Evolutionary conservation across 257 asterid species (phyloP).

Genomic region (Rubia yunnanensis): DNA sequence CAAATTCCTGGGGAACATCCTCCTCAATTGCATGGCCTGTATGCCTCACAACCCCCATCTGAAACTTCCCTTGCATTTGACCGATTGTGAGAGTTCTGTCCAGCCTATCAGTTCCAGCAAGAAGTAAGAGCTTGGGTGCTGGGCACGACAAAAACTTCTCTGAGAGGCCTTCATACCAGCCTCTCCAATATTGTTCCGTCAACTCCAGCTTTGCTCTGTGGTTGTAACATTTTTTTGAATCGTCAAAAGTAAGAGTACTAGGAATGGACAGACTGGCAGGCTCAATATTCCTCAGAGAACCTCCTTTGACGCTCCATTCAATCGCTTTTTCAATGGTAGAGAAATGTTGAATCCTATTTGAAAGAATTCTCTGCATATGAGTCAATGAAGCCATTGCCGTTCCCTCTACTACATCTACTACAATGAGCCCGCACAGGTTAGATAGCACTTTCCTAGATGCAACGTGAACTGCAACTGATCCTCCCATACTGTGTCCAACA

Average conservation of each 20-base stretch:
- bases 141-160: slow-evolving; percentile 74
- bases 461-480: slow-evolving; percentile 80
- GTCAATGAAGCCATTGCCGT: slow-evolving; percentile 85
- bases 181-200: slow-evolving; percentile 92
- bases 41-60: slow-evolving; percentile 89
- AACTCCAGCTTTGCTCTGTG: slow-evolving; percentile 83
- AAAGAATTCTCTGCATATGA: slow-evolving; percentile 89
- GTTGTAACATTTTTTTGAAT: slow-evolving; percentile 69
- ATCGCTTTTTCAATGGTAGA: slow-evolving; percentile 83
- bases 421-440: slow-evolving; percentile 73
- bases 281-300: slow-evolving; percentile 76
- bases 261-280: slow-evolving; percentile 93
- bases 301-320: slow-evolving; percentile 95
- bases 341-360: slow-evolving; percentile 83
- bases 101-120: slow-evolving; percentile 96
- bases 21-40: slow-evolving; percentile 99
- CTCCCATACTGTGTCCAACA: slow-evolving; percentile 99
- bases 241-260: slow-evolving; percentile 70
- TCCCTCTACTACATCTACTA: slow-evolving; percentile 99
- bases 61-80: slow-evolving; percentile 98
- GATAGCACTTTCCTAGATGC: slow-evolving; percentile 79
- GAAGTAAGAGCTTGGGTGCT: slow-evolving; percentile 85
- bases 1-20: slow-evolving; percentile 88
- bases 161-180: slow-evolving; percentile 99
- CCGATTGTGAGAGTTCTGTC: slow-evolving; percentile 98